A percentile compares a stretch with the other conserved stretches of the same genome.
Evolutionary conservation across 345 rosid genomes (phyloP).

Genomic region (Lepidium aucheri): DNA sequence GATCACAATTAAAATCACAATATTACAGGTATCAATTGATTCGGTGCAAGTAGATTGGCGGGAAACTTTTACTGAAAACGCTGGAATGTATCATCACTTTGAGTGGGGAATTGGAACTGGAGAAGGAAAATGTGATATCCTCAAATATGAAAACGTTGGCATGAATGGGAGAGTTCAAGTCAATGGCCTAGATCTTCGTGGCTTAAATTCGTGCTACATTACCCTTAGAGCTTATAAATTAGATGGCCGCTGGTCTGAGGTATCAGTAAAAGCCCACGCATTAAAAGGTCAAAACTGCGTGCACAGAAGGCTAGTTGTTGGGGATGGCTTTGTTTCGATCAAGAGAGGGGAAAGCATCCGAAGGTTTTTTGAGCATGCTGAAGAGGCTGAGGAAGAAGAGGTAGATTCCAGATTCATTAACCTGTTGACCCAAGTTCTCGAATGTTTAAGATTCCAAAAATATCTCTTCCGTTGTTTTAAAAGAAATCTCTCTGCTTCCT

Average conservation of each 20-base stretch:
- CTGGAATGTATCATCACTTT: slow-evolving; percentile 75
- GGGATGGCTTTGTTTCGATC: slow-evolving; percentile 89
- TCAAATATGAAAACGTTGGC: slow-evolving; percentile 90
- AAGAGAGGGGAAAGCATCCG: slow-evolving; percentile 75
- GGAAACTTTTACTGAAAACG: slow-evolving; percentile 66
- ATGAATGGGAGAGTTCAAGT: slow-evolving; percentile 57
- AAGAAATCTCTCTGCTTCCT: neutral
- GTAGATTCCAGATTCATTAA: slow-evolving; percentile 32
- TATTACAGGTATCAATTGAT: slow-evolving; percentile 60
- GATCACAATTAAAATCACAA: slow-evolving; percentile 3
- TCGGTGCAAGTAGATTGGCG: slow-evolving; percentile 79
- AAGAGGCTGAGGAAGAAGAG: slow-evolving; percentile 99
- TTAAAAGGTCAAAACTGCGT: slow-evolving; percentile 78
- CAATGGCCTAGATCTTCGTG: slow-evolving; percentile 64
- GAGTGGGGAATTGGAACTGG: slow-evolving; percentile 99
- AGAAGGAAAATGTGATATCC: slow-evolving; percentile 82
- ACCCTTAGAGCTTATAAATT: slow-evolving; percentile 84
- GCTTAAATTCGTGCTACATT: slow-evolving; percentile 60
- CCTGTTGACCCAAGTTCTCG: neutral
- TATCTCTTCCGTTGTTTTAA: neutral
- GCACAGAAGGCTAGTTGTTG: slow-evolving; percentile 84
- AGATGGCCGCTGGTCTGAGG: slow-evolving; percentile 83
- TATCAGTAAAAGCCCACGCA: slow-evolving; percentile 84
- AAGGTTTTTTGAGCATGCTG: slow-evolving; percentile 91
- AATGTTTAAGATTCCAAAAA: neutral